A percentile compares a stretch with the other conserved stretches of the same genome.
phyloP scores from a whole-genome alignment of 2,329 filamentous ascomycete species.

The Ramularia collo-cygni region DNA sequence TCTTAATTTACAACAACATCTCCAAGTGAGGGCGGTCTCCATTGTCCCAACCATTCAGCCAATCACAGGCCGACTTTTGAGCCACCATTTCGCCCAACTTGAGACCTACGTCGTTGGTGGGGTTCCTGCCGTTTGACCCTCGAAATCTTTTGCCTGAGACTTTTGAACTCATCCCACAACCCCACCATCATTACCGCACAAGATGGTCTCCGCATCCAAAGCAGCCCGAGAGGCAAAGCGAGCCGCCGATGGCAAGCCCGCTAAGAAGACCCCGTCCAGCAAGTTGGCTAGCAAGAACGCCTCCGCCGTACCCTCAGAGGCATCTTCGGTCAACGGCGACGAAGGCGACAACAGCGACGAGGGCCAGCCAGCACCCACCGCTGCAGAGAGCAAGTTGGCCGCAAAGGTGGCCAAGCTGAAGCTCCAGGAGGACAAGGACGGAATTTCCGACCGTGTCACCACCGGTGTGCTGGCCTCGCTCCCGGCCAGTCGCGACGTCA shows the following conservation, averaged over 20 bases:
- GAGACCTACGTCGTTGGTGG: background rate
- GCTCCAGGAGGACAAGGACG: constrained; percentile 91
- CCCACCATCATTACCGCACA: constrained; percentile 14
- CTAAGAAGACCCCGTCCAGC: constrained; percentile 68
- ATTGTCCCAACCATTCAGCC: too few species aligned
- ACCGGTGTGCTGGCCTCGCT: constrained; percentile 92
- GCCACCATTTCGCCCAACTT: background rate
- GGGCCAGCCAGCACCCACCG: constrained; percentile 47
- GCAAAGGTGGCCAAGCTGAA: constrained; percentile 82
- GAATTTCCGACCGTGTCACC: constrained; percentile 94
- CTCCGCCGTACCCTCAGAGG: constrained; percentile 55
- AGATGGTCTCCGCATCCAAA: constrained; percentile 63
- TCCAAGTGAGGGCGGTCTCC: too few species aligned
- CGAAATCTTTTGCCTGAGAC: too few species aligned
- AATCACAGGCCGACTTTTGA: constrained; percentile 1
- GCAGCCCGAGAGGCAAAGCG: constrained; percentile 61
- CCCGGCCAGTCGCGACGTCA: constrained; percentile 81
- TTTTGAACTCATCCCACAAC: background rate
- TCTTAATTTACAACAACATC: too few species aligned
- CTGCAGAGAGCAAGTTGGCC: constrained; percentile 53
- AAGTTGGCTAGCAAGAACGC: constrained; percentile 61
- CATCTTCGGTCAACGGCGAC: constrained; percentile 64
- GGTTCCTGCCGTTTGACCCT: too few species aligned
- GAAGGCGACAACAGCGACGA: constrained; percentile 57
- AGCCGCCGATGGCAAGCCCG: constrained; percentile 61